Conservation (phyloP, 345 rosid species). For the Moricandia moricandioides region DNA sequence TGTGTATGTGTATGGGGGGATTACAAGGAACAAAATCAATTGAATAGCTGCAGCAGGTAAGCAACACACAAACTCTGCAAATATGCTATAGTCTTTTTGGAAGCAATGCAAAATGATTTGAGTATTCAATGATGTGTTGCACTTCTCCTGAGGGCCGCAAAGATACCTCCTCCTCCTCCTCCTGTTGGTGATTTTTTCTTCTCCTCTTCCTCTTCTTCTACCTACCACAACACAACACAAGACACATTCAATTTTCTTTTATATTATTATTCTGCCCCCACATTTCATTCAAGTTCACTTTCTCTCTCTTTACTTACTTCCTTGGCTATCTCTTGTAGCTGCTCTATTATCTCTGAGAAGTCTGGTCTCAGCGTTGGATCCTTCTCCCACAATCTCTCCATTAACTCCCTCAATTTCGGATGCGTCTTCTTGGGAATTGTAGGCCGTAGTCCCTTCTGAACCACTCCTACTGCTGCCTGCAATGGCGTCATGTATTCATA, state of each 20-base stretch:
- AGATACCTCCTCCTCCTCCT: conserved; percentile 75
- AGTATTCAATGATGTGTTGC: conserved; percentile 43
- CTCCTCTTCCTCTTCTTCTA: conserved; percentile 66
- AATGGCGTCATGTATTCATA: conserved; percentile 88
- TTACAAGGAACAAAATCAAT: conserved; percentile 4
- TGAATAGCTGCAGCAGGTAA: conserved; percentile 5
- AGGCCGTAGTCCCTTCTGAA: conserved; percentile 94
- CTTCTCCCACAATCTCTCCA: conserved; percentile 84
- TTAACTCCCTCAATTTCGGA: conserved; percentile 62
- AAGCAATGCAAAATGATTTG: neutral
- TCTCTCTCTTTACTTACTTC: conserved; percentile 48
- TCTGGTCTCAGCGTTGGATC: conserved; percentile 87
- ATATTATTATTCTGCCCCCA: neutral
- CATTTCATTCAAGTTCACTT: neutral
- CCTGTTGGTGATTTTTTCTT: conserved; percentile 56
- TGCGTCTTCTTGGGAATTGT: conserved; percentile 62
- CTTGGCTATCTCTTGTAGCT: conserved; percentile 63
- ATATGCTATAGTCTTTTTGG: neutral
- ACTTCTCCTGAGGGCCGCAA: conserved; percentile 81
- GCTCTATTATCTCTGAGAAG: conserved; percentile 68
- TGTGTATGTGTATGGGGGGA: neutral
- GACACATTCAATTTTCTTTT: neutral
- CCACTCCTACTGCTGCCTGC: conserved; percentile 98
- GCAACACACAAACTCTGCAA: conserved; percentile 1
- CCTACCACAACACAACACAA: conserved; percentile 37